Percentiles rank a stretch among this genome's conserved stretches.
phyloP scores from a whole-genome alignment of 495 filamentous ascomycete genomes.

The Talaromyces proteolyticus region DNA sequence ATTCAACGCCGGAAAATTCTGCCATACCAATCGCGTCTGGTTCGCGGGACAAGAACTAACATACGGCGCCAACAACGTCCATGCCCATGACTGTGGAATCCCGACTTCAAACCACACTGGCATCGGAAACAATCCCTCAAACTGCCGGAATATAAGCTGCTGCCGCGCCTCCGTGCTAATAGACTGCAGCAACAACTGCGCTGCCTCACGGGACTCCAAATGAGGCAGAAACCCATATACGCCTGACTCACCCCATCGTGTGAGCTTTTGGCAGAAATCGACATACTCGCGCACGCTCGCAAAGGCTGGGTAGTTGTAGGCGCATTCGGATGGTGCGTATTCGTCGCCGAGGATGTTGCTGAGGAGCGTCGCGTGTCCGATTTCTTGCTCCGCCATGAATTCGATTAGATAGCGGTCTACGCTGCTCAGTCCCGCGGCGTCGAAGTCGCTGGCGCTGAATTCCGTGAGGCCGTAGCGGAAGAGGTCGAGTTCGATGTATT shows the following conservation, averaged over 20 bases:
- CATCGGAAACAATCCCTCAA: constrained; percentile 79
- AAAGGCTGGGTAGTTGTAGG: constrained; percentile 80
- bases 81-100: constrained; percentile 81
- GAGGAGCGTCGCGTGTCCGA: constrained; percentile 72
- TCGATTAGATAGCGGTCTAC: constrained; percentile 68
- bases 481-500: constrained; percentile 84
- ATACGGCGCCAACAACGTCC: constrained; percentile 80
- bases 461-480: constrained; percentile 74
- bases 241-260: constrained; percentile 74
- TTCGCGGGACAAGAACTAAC: constrained; percentile 72
- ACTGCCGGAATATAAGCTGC: constrained; percentile 85
- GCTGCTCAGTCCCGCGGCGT: constrained; percentile 56
- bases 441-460: constrained; percentile 68
- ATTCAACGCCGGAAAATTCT: constrained; percentile 76
- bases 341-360: constrained; percentile 71
- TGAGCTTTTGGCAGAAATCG: constrained; percentile 83
- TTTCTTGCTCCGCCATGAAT: constrained; percentile 84
- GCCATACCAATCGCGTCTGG: constrained; percentile 74
- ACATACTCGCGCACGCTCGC: constrained; percentile 71
- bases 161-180: constrained; percentile 84
- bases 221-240: constrained; percentile 83
- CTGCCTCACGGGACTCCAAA: constrained; percentile 70
- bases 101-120: constrained; percentile 80
- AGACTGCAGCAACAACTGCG: constrained; percentile 64
- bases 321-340: constrained; percentile 68